Conservation (phyloP, 2,329 filamentous ascomycete species). For the Metarhizium humberi region DNA sequence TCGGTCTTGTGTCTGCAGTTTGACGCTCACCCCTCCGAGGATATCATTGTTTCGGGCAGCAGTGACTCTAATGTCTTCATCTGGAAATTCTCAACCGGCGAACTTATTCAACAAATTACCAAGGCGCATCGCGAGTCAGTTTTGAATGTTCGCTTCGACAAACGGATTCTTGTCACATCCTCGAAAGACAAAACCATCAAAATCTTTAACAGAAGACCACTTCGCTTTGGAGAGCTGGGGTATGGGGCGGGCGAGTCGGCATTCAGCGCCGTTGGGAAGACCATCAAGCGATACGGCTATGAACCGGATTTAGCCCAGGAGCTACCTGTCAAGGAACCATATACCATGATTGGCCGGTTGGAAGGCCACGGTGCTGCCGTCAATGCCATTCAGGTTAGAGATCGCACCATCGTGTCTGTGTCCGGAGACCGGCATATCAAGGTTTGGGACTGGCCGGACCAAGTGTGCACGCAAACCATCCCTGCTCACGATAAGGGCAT, state of each 20-base stretch:
- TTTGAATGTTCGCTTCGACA: conserved; percentile 86
- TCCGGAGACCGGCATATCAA: conserved; percentile 92
- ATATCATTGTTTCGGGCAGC: conserved; percentile 90
- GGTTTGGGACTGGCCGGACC: conserved; percentile 83
- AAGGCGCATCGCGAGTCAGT: conserved; percentile 84
- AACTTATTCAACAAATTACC: conserved; percentile 66
- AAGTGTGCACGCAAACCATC: conserved; percentile 66
- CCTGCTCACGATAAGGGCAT: conserved; percentile 90
- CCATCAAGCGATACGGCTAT: conserved; percentile 45
- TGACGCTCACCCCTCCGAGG: conserved; percentile 76
- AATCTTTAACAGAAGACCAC: conserved; percentile 73
- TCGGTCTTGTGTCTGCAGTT: conserved; percentile 95
- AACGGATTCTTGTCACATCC: conserved; percentile 85
- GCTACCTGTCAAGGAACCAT: conserved; percentile 51
- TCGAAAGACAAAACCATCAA: conserved; percentile 98
- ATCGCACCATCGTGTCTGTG: conserved; percentile 82
- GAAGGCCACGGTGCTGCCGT: conserved; percentile 85
- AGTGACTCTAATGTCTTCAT: conserved; percentile 86
- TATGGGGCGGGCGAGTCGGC: conserved; percentile 31
- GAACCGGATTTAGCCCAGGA: conserved; percentile 36
- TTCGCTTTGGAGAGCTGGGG: conserved; percentile 52
- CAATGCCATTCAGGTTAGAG: conserved; percentile 87
- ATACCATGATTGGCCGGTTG: conserved; percentile 67
- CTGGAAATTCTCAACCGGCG: conserved; percentile 87
- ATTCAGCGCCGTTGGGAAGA: conserved; percentile 43